Evolutionary conservation across 805 yeast species (phyloP).

Genomic region (Wickerhamiella brachini): DNA sequence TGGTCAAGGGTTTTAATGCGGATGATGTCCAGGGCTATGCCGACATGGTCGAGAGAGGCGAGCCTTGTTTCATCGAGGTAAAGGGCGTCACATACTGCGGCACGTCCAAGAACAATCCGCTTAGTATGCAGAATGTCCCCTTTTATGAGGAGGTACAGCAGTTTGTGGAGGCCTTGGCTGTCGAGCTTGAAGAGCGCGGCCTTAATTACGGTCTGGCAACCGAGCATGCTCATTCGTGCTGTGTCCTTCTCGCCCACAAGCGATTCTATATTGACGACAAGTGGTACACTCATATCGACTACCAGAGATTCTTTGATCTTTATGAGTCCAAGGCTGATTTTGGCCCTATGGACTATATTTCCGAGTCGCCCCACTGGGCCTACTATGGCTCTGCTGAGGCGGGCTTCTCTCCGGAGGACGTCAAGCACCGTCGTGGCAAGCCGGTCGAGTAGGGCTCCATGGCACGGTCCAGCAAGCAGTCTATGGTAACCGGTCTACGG

Average conservation of each 20-base stretch:
- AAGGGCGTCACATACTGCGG: conserved; percentile 96
- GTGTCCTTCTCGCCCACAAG: conserved; percentile 67
- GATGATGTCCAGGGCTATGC: conserved; percentile 64
- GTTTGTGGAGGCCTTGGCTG: conserved; percentile 52
- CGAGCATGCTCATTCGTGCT: conserved; percentile 91
- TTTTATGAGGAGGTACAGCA: conserved; percentile 78
- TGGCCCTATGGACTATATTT: conserved; percentile 64
- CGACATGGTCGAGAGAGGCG: conserved; percentile 66
- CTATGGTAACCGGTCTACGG: too few relatives aligned
- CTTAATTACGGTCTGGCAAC: conserved; percentile 74
- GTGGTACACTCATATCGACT: conserved; percentile 87
- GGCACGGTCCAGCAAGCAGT: too few relatives aligned
- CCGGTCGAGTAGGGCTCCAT: conserved; percentile 21
- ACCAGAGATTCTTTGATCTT: conserved; percentile 57
- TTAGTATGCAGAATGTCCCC: conserved; percentile 92
- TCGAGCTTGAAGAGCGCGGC: conserved; percentile 52
- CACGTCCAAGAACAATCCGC: conserved; percentile 76
- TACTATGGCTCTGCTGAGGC: conserved; percentile 73
- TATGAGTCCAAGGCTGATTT: conserved; percentile 53
- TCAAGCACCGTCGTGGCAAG: conserved; percentile 31
- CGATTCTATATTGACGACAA: conserved; percentile 54
- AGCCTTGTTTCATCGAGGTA: conserved; percentile 79
- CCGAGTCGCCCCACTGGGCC: conserved; percentile 84
- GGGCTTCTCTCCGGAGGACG: conserved; percentile 83
- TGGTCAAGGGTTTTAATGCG: conserved; percentile 89